phyloP scores from a whole-genome alignment of 805 yeast genomes.

The Suhomyces kilbournensis region DNA sequence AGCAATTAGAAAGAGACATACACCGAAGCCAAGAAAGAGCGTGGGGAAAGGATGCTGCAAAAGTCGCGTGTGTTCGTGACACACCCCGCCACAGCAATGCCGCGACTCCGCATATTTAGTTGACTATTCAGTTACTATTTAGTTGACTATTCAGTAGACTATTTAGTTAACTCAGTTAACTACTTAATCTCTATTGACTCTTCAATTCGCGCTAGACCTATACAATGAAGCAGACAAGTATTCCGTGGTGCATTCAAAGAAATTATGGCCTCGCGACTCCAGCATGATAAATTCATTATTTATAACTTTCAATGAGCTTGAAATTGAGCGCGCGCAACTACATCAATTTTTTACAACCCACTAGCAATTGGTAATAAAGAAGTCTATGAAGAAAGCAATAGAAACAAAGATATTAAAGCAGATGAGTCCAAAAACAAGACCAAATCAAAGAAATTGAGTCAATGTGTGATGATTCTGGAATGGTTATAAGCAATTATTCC shows the following conservation, averaged over 20 bases:
- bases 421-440: not conserved
- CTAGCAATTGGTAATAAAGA: not conserved
- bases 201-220: not conserved
- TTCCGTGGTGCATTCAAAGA: not conserved
- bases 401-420: not conserved
- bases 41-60: not conserved
- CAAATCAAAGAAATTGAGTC: not conserved
- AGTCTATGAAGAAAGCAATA: not conserved
- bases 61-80: not conserved
- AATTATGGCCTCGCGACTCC: not conserved
- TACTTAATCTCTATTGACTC: no score
- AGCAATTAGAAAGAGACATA: not conserved
- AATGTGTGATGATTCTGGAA: not conserved
- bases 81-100: not conserved
- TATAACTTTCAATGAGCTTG: no score
- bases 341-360: not conserved
- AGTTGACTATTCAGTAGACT: no score
- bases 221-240: not conserved
- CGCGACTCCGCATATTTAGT: no score
- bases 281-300: not conserved
- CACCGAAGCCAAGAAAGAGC: not conserved
- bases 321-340: not conserved
- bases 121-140: no score
- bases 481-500: conserved; percentile 35
- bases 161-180: no score